Percentiles rank a stretch among this genome's conserved stretches.
Evolutionary conservation across 2,329 filamentous ascomycete species (phyloP).

Genomic region (Sarocladiaceae sp.): DNA sequence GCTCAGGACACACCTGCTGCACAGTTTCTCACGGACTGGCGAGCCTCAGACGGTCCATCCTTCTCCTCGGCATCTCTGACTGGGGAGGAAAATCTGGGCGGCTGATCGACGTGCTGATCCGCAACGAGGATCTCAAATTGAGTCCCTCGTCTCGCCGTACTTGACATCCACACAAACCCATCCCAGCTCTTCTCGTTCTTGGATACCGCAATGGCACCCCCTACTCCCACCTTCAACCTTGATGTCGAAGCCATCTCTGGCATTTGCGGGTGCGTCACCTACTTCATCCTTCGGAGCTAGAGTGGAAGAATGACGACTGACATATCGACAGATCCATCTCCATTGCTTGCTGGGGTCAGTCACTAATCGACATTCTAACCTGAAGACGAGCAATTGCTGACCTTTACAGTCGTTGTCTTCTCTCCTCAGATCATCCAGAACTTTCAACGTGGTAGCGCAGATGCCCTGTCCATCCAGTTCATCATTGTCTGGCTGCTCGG

Average conservation of each 20-base stretch:
- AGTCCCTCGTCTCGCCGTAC: background rate
- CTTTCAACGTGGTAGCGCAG: slow-evolving; percentile 75
- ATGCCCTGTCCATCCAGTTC: slow-evolving; percentile 86
- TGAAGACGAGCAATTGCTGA: slow-evolving; percentile 3
- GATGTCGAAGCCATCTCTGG: slow-evolving; percentile 88
- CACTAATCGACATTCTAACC: background rate
- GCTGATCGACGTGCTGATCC: slow-evolving; percentile 4
- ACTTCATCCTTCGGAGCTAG: background rate
- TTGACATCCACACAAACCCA: too few relatives aligned
- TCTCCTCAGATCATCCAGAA: slow-evolving; percentile 96
- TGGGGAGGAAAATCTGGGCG: background rate
- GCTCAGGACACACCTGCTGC: too few relatives aligned
- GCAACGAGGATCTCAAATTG: too few relatives aligned
- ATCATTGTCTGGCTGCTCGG: slow-evolving; percentile 88
- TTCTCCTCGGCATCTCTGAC: too few relatives aligned
- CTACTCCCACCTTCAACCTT: slow-evolving; percentile 56
- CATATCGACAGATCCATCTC: slow-evolving; percentile 90
- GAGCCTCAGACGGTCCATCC: too few relatives aligned
- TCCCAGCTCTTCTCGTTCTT: too few relatives aligned
- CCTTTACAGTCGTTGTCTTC: slow-evolving; percentile 73
- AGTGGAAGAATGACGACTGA: slow-evolving; percentile 12
- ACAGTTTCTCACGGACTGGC: too few relatives aligned
- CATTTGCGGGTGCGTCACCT: slow-evolving; percentile 65
- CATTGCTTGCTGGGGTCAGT: slow-evolving; percentile 77
- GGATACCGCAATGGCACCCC: slow-evolving; percentile 41